These are phyloP conservation scores for Nasturtium officinale DNA, from an alignment of 345 rosid species.

Conservation along the genomic window DNA sequence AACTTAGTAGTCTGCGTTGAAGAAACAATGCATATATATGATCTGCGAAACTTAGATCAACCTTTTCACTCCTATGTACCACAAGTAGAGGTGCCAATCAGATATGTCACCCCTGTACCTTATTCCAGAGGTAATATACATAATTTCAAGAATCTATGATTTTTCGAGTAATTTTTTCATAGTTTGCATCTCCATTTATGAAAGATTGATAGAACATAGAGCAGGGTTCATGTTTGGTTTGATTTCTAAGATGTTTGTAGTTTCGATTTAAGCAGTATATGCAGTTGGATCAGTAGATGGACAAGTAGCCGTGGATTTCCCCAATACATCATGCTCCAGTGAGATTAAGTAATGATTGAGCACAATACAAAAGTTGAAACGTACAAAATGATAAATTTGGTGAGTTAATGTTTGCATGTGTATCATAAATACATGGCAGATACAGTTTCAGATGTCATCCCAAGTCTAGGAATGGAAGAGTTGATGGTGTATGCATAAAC, in stretches of 20 bases:
- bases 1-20: slow-evolving; percentile 67
- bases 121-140: slow-evolving; percentile 60
- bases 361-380: background rate
- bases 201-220: background rate
- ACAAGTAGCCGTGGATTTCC: slow-evolving; percentile 66
- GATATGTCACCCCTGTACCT: slow-evolving; percentile 64
- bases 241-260: slow-evolving; percentile 5
- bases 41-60: slow-evolving; percentile 64
- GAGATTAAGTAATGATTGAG: slow-evolving; percentile 50
- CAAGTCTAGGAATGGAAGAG: slow-evolving; percentile 61
- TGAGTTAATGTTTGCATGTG: background rate
- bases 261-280: slow-evolving; percentile 58
- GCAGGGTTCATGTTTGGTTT: slow-evolving; percentile 13
- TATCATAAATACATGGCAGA: slow-evolving; percentile 43
- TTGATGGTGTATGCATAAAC: slow-evolving; percentile 62
- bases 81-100: slow-evolving; percentile 53
- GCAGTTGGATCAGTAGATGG: slow-evolving; percentile 92
- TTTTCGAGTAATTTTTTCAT: slow-evolving; percentile 45
- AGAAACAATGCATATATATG: slow-evolving; percentile 62
- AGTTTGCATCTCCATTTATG: background rate
- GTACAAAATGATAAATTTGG: background rate
- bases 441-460: slow-evolving; percentile 81
- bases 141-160: slow-evolving; percentile 35
- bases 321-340: slow-evolving; percentile 47
- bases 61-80: slow-evolving; percentile 55